phyloP scores from a whole-genome alignment of 2,329 filamentous ascomycete genomes.

The Clonostachys chloroleuca region DNA sequence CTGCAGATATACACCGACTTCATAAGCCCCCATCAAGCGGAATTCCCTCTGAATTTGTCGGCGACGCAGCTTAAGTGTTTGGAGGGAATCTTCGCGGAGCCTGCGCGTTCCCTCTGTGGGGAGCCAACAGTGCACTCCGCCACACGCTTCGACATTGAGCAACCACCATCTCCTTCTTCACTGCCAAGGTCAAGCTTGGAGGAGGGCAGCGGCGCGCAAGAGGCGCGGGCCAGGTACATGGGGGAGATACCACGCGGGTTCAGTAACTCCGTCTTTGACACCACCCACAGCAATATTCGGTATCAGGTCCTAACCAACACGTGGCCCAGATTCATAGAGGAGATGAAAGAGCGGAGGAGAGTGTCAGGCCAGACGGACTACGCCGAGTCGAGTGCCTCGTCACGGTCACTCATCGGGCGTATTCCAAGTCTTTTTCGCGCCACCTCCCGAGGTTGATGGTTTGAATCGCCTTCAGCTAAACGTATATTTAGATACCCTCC shows the following conservation, averaged over 20 bases:
- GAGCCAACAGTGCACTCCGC: slow-evolving; percentile 31
- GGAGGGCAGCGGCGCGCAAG: slow-evolving; percentile 7
- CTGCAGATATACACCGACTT: slow-evolving; percentile 59
- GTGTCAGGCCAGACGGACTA: no score
- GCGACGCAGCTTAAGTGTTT: slow-evolving; percentile 50
- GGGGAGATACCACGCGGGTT: slow-evolving; percentile 44
- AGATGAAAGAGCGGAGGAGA: not conserved
- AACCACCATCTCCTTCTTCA: slow-evolving; percentile 9
- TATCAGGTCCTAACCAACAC: slow-evolving; percentile 66
- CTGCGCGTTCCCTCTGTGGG: slow-evolving; percentile 40
- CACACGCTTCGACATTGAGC: slow-evolving; percentile 34
- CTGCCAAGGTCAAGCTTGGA: not conserved
- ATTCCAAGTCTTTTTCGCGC: no score
- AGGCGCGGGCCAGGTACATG: slow-evolving; percentile 21
- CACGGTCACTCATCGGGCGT: no score
- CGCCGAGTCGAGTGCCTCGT: no score
- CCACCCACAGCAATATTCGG: slow-evolving; percentile 55
- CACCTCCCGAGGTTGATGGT: no score
- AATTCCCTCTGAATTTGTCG: slow-evolving; percentile 64
- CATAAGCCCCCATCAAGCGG: slow-evolving; percentile 54
- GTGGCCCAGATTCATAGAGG: slow-evolving; percentile 54
- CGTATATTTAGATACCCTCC: no score
- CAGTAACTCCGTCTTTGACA: slow-evolving; percentile 49
- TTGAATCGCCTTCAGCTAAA: no score
- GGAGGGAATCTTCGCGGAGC: slow-evolving; percentile 49